Percentiles rank a stretch among this genome's conserved stretches.
Conservation (phyloP, 306 rosid genomes). For the Crataegus laevigata region DNA sequence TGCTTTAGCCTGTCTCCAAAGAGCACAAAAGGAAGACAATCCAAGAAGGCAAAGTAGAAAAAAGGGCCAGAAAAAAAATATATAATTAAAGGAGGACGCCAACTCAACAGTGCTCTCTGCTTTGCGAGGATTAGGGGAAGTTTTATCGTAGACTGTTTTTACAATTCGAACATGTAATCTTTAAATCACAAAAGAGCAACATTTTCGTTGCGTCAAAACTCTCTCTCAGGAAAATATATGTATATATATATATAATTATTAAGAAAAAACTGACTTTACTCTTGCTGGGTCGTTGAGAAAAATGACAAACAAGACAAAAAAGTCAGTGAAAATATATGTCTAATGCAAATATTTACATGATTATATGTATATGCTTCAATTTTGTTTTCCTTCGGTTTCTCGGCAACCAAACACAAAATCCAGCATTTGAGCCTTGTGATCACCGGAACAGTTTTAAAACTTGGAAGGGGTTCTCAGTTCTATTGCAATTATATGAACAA, state of each 20-base stretch:
- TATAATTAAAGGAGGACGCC: too few species aligned
- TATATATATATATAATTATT: neutral
- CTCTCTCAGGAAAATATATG: too few species aligned
- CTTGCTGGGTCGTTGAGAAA: conserved; percentile 14
- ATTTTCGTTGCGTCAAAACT: too few species aligned
- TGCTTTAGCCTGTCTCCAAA: neutral
- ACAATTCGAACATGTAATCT: too few species aligned
- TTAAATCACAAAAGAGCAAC: too few species aligned
- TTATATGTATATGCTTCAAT: neutral
- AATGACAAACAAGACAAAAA: neutral
- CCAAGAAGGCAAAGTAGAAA: neutral
- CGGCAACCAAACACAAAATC: neutral
- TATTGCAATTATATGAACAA: neutral
- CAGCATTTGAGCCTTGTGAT: neutral
- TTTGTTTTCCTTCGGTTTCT: neutral
- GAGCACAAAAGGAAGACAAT: neutral
- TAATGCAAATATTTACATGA: neutral
- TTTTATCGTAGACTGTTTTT: too few species aligned
- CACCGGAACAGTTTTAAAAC: neutral
- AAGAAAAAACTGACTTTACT: neutral
- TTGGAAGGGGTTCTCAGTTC: neutral
- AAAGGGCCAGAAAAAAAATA: neutral
- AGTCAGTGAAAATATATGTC: neutral
- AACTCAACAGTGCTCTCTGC: too few species aligned
- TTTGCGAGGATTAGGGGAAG: too few species aligned